Conservation (phyloP, 2,329 filamentous ascomycete genomes). For the Aspergillus novofumigatus region DNA sequence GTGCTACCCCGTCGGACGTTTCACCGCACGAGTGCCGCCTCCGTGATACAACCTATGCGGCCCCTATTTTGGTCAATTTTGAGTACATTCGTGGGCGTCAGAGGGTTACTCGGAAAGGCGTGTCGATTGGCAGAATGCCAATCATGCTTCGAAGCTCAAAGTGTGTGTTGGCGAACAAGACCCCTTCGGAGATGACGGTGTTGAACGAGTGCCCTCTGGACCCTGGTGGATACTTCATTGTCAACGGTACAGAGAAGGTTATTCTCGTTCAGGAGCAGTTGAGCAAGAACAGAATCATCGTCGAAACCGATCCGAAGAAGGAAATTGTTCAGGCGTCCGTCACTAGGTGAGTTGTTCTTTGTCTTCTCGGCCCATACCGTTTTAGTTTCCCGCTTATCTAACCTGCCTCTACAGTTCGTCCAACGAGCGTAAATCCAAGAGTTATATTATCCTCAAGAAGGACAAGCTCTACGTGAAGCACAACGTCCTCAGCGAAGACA, state of each 20-base stretch:
- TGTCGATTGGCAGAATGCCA: constrained; percentile 84
- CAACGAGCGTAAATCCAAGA: constrained; percentile 96
- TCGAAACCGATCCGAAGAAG: constrained; percentile 89
- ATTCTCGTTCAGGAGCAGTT: constrained; percentile 97
- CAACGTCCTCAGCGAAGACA: constrained; percentile 86
- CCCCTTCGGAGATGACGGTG: constrained; percentile 80
- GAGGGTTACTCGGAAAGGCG: constrained; percentile 66
- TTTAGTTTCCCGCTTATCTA: constrained; percentile 7
- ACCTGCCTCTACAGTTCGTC: constrained; percentile 66
- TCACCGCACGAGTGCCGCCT: constrained; percentile 95
- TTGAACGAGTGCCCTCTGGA: constrained; percentile 96
- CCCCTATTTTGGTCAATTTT: constrained; percentile 89
- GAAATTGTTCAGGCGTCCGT: constrained; percentile 92
- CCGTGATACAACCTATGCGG: constrained; percentile 96
- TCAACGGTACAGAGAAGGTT: constrained; percentile 96
- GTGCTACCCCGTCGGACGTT: constrained; percentile 50
- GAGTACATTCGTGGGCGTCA: constrained; percentile 80
- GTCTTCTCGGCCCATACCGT: background rate
- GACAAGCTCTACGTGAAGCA: constrained; percentile 84
- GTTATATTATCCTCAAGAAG: constrained; percentile 91
- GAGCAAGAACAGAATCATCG: constrained; percentile 98
- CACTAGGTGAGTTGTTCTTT: constrained; percentile 51
- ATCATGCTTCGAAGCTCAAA: constrained; percentile 97
- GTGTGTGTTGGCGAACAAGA: constrained; percentile 79
- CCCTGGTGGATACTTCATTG: constrained; percentile 96